These are phyloP conservation scores for Didymosphaeria variabile DNA, from an alignment of 2,329 filamentous ascomycete species.

Conservation along the genomic window DNA sequence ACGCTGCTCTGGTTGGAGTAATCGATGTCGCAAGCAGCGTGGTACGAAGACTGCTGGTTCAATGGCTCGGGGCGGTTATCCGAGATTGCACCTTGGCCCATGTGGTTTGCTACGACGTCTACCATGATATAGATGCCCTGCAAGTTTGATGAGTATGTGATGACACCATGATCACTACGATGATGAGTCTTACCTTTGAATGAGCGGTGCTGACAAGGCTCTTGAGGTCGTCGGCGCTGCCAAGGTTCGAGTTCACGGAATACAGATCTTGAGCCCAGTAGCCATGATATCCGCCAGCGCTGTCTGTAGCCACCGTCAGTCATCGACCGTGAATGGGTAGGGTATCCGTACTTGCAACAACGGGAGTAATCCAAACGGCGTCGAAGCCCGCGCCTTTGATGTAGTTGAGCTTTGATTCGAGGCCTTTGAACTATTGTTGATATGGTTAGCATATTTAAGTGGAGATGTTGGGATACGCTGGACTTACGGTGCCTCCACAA, in stretches of 20 bases:
- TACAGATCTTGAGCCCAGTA: constrained; percentile 62
- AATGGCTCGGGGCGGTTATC: constrained; percentile 40
- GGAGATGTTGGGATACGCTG: neutral
- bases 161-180: neutral
- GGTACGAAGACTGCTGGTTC: constrained; percentile 39
- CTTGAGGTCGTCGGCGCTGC: constrained; percentile 57
- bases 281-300: constrained; percentile 60
- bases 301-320: constrained; percentile 30
- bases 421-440: constrained; percentile 53
- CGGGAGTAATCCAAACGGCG: constrained; percentile 58
- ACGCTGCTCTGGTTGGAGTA: constrained; percentile 43
- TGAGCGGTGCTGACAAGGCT: constrained; percentile 58
- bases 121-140: constrained; percentile 59
- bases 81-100: constrained; percentile 40
- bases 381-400: constrained; percentile 61
- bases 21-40: constrained; percentile 39
- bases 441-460: neutral
- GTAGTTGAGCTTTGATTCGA: constrained; percentile 60
- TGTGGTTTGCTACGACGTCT: constrained; percentile 62
- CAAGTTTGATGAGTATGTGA: constrained; percentile 4
- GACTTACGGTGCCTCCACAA: constrained; percentile 57
- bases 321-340: constrained; percentile 28
- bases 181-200: constrained; percentile 49
- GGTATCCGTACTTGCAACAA: constrained; percentile 41
- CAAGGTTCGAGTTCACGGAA: constrained; percentile 59